Evolutionary conservation across 495 filamentous ascomycete species (phyloP), one percentile per base, ranked within the genome.

Genomic region (Xylaria nigripes): DNA sequence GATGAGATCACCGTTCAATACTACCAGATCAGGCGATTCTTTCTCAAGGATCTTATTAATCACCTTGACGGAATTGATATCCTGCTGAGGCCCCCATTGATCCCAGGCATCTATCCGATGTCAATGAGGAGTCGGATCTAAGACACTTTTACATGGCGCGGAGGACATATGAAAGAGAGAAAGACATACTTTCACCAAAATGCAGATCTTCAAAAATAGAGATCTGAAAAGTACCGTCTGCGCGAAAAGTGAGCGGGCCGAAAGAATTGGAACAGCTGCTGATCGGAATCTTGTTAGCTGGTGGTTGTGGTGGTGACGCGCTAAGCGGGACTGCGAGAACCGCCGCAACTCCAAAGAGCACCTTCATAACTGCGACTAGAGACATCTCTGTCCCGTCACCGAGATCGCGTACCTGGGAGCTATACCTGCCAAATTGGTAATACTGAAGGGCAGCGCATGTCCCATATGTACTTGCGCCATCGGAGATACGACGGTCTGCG

Each of bases 1-100:
- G 54, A 89, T 83, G 9, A 89, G 70, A 57, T 89, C 86, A 32
- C 86, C 86, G 49, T 89, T 90, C 1, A 90, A 65, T 7, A 90
- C 77, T 19, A 86, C 83, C 1, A 89, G 76, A 23, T 82, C 70
- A 56, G 53, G 51, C 0, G 64, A 57, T 59, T 89, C 86, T 6
- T 66, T 56, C n/a, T 78, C 68, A 2, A 90, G 75, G 16, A 89
- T 69, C 13, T 68, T 61, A 48, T 79, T 77, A 65, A 89, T 81
- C 7, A 87, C 79, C 5, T 66, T 61, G 40, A 77, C 72, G 0
- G 81, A 81, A 44, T 77, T 78, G 49, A 74, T 60, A 67, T 90
- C 86, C 61, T 83, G 78, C 36, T 72, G 67, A 0, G 78, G 75
- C 0, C 81, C 81, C 79, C 80, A 83, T 44, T 61, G 50, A n/a